Evolutionary conservation across 495 filamentous ascomycete genomes (phyloP).

Genomic region (Talaromyces wortmannii): DNA sequence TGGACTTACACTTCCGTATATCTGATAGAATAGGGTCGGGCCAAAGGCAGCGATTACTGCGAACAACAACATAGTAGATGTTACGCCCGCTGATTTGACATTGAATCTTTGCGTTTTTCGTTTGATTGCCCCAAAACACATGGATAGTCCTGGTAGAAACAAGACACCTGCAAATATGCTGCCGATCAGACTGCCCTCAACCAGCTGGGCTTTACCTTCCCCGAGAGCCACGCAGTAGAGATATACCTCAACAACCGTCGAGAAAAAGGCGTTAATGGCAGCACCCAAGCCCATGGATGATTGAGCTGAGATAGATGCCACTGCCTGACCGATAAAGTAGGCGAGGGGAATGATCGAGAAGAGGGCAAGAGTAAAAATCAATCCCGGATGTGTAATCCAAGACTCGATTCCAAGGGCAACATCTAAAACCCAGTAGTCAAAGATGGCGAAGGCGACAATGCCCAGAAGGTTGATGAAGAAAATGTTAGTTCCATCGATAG

Average conservation of each 20-base stretch:
- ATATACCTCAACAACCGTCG: conserved; percentile 97
- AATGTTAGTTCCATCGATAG: conserved; percentile 95
- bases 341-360: conserved; percentile 95
- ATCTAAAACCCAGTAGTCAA: conserved; percentile 79
- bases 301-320: conserved; percentile 98
- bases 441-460: conserved; percentile 84
- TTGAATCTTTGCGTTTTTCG: conserved; percentile 99
- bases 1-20: conserved; percentile 80
- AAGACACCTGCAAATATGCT: conserved; percentile 97
- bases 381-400: conserved; percentile 68
- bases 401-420: conserved; percentile 58
- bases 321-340: conserved; percentile 98
- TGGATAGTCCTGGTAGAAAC: conserved; percentile 92
- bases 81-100: conserved; percentile 92
- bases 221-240: conserved; percentile 93
- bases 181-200: conserved; percentile 94
- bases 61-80: conserved; percentile 96
- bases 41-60: conserved; percentile 96
- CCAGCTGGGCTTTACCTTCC: conserved; percentile 85
- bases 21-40: conserved; percentile 97
- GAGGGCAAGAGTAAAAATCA: conserved; percentile 79
- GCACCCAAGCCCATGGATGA: conserved; percentile 99
- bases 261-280: conserved; percentile 98
- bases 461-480: conserved; percentile 96
- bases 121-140: conserved; percentile 98